Base-by-base conservation (phyloP, 345 rosid species). In the Lumnitzera racemosa region DNA sequence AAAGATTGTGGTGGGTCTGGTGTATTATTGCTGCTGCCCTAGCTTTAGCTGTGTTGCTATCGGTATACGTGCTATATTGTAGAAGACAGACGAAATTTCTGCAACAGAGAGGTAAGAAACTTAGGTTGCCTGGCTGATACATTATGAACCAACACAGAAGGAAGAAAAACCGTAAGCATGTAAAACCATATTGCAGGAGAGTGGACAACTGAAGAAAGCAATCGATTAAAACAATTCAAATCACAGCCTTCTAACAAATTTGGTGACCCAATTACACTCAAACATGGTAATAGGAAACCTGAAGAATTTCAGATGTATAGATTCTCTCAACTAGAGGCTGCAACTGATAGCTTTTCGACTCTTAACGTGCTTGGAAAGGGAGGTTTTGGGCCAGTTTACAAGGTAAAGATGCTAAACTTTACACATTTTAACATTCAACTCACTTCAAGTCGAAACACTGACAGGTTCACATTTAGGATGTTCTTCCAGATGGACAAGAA, bases 301-400 rank as follows among this genome's bases (percentile, higher is more conserved):
- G 15, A 49, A 8, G 80, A 79, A 46, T 59, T 79, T 25, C 78
- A 69, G 12, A 24, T 70, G 69, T 70, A 67, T 58, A 67, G 68
- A 53, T 76, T 79, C 55, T 57, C 16, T 15, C 63, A 69, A 16
- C 58, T 79, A 36, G 54, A 66, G 24, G 50, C 59, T 6, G 76
- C 76, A 2, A 73, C 80, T 3, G 27, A 61, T 51, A 55, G 57
- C 70, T 79, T 79, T 62, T 63, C 72, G 14, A 65, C 56, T 10
- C 70, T 62, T 24, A 79, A 79, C 57, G 76, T 67, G 66, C 65
- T 79, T 3, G 83, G 83, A 4, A 67, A 73, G 58, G 83, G 83
- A 10, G 83, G 83, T 4, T 79, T 79, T 62, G 83, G 83, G 2
- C 59, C 51, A 5, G 83, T 79, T 52, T 68, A 76, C 68, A 76